Percentiles rank a stretch among this genome's conserved stretches.
phyloP scores from a whole-genome alignment of 176 grass and related monocot species.

The Oryza coarctata region DNA sequence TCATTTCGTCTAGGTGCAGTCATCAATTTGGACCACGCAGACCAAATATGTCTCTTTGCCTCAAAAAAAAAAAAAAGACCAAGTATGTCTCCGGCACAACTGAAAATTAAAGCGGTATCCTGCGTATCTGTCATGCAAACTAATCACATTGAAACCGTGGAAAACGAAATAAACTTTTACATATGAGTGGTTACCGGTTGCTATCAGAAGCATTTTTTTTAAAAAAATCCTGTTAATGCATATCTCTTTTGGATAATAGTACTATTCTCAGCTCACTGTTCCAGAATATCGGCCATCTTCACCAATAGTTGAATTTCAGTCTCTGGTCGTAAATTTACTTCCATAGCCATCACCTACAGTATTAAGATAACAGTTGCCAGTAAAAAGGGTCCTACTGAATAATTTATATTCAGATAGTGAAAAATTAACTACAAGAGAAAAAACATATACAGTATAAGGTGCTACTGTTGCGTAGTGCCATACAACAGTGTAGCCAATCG shows the following conservation, averaged over 20 bases:
- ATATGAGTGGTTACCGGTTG: constrained; percentile 5
- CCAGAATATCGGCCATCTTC: neutral
- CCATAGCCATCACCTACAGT: neutral
- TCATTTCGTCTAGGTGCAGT: neutral
- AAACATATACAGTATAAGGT: neutral
- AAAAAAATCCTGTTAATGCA: neutral
- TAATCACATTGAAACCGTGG: constrained; percentile 1
- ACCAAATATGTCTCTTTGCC: neutral
- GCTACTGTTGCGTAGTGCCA: neutral
- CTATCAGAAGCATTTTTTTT: neutral
- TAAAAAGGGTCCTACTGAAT: neutral
- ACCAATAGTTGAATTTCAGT: neutral
- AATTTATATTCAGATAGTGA: neutral
- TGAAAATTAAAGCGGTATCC: neutral
- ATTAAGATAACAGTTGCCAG: neutral
- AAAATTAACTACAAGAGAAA: neutral
- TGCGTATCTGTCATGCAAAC: neutral
- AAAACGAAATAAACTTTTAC: constrained; percentile 10
- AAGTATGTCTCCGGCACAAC: neutral
- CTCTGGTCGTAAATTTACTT: neutral
- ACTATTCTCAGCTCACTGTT: neutral
- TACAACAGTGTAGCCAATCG: neutral
- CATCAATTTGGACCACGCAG: neutral
- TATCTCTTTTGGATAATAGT: constrained; percentile 1
- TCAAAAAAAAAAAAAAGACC: too few species aligned